Percentiles rank a stretch among this genome's conserved stretches.
Evolutionary conservation across 176 grass and related monocot genomes (phyloP).

Genomic region (Miscanthus lutarioriparius): DNA sequence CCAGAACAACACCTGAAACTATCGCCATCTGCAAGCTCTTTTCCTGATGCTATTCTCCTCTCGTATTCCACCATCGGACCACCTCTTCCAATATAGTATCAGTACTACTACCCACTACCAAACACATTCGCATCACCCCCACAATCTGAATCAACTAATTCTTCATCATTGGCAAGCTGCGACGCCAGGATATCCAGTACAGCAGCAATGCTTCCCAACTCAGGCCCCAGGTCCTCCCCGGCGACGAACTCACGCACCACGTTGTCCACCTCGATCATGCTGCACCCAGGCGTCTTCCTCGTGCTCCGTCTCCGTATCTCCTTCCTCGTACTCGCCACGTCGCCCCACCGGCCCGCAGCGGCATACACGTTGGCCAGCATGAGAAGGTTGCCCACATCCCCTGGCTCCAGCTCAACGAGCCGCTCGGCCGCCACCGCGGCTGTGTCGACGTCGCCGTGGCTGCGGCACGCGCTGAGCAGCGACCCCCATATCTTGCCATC

Average conservation of each 20-base stretch:
- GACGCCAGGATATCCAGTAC: constrained; percentile 41
- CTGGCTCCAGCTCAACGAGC: constrained; percentile 49
- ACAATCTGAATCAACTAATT: constrained; percentile 1
- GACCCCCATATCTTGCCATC: constrained; percentile 67
- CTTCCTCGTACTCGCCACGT: constrained; percentile 51
- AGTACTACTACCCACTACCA: not conserved
- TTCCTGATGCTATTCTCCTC: constrained; percentile 62
- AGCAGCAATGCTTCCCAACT: constrained; percentile 31
- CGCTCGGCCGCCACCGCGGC: constrained; percentile 43
- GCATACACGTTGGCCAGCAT: constrained; percentile 63
- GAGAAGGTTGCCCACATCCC: constrained; percentile 55
- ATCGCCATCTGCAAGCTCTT: constrained; percentile 72
- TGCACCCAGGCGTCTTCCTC: constrained; percentile 69
- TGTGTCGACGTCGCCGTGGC: constrained; percentile 42
- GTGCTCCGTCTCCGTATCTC: constrained; percentile 39
- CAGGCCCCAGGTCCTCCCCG: constrained; percentile 43
- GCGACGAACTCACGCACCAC: constrained; percentile 59
- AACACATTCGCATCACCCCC: not conserved
- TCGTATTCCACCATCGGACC: constrained; percentile 71
- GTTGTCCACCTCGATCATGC: constrained; percentile 73
- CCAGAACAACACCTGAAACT: constrained; percentile 53
- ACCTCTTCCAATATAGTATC: constrained; percentile 31
- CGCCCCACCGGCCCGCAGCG: constrained; percentile 36
- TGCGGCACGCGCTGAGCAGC: constrained; percentile 58
- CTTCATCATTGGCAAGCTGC: constrained; percentile 29